A percentile compares a stretch with the other conserved stretches of the same genome.
These are phyloP conservation scores for Lichtheimia ornata DNA, from an alignment of 371 early-diverging fungal species.

Conservation along the genomic window DNA sequence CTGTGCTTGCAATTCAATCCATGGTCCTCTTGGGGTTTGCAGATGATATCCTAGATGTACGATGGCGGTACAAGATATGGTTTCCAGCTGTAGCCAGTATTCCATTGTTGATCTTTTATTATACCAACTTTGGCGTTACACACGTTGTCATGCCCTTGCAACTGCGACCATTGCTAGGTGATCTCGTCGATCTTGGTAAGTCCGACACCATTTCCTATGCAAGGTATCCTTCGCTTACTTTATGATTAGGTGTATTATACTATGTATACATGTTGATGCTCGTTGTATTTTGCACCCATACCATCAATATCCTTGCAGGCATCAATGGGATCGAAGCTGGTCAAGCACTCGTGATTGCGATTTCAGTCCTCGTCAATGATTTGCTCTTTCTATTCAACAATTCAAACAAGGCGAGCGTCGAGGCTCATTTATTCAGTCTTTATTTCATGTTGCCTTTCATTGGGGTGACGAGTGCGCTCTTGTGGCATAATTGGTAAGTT, in stretches of 20 bases:
- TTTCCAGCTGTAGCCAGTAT: conserved; percentile 93
- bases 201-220: background rate
- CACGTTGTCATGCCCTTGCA: conserved; percentile 86
- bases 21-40: conserved; percentile 98
- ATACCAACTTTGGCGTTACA: conserved; percentile 87
- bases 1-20: conserved; percentile 84
- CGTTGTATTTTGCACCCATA: conserved; percentile 94
- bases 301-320: conserved; percentile 98
- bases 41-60: conserved; percentile 96
- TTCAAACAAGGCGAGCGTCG: conserved; percentile 51
- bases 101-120: conserved; percentile 94
- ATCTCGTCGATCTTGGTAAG: conserved; percentile 80
- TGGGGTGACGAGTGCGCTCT: conserved; percentile 78
- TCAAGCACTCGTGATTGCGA: conserved; percentile 88
- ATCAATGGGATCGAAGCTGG: conserved; percentile 98
- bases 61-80: conserved; percentile 95
- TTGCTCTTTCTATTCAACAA: conserved; percentile 61
- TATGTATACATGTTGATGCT: conserved; percentile 91
- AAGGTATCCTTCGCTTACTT: no score
- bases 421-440: conserved; percentile 81
- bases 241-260: conserved; percentile 73
- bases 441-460: conserved; percentile 93
- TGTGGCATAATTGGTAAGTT: conserved; percentile 83
- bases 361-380: conserved; percentile 84
- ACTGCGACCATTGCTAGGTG: conserved; percentile 71